A percentile compares a stretch with the other conserved stretches of the same genome.
These are phyloP conservation scores for Xerocomus cyaneibrunnescens DNA, from an alignment of 1,284 basidiomycete genomes.

Conservation along the genomic window DNA sequence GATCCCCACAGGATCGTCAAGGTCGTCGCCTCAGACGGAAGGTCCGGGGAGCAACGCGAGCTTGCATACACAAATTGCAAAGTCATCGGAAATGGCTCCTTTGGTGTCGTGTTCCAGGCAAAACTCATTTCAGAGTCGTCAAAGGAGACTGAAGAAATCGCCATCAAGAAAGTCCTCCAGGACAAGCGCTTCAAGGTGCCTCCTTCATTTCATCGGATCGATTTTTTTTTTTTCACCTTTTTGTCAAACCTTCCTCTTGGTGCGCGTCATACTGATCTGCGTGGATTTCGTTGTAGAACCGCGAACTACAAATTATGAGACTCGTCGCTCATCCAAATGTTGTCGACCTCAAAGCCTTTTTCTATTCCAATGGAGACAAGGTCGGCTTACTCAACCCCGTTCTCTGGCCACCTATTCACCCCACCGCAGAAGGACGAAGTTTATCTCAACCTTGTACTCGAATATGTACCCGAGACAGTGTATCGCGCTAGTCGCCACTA, in stretches of 20 bases:
- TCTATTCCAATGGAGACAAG: constrained; percentile 99
- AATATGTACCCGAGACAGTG: constrained; percentile 99
- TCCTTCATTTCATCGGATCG: constrained; percentile 17
- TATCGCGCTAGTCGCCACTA: constrained; percentile 99
- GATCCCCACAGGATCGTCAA: constrained; percentile 95
- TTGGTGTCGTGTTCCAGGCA: constrained; percentile 96
- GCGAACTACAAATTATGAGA: constrained; percentile 99
- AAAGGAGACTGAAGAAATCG: constrained; percentile 81
- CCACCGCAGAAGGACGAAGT: constrained; percentile 92
- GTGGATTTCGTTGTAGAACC: constrained; percentile 64
- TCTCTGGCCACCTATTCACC: constrained; percentile 7
- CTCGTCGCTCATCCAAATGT: constrained; percentile 98
- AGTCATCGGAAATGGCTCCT: constrained; percentile 97
- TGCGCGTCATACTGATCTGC: constrained; percentile 4
- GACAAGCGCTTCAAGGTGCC: constrained; percentile 99
- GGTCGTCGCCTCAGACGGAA: constrained; percentile 94
- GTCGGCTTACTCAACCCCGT: constrained; percentile 43
- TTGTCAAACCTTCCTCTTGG: neutral
- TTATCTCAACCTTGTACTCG: constrained; percentile 98
- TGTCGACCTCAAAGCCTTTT: constrained; percentile 96
- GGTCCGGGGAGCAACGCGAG: constrained; percentile 84
- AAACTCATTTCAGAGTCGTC: constrained; percentile 63
- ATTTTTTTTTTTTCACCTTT: neutral
- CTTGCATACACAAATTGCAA: constrained; percentile 97
- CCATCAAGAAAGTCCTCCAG: constrained; percentile 99